Evolutionary conservation across 2,329 filamentous ascomycete genomes (phyloP).

Genomic region (Xylariaceae sp.): DNA sequence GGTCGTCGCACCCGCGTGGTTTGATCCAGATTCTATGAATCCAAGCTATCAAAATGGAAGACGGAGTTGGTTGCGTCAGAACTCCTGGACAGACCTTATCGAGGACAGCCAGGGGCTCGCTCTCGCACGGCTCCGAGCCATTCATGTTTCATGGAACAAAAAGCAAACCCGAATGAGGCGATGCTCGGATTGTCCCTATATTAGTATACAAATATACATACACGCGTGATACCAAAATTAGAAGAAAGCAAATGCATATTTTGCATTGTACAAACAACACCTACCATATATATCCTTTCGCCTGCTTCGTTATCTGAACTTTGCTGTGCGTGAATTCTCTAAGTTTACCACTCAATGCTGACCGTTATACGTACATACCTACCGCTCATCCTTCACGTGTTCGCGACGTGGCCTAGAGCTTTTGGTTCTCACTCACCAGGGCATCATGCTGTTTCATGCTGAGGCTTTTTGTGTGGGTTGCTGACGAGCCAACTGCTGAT

Average conservation of each 20-base stretch:
- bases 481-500: no score
- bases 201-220: constrained; percentile 3
- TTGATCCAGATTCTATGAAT: neutral
- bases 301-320: no score
- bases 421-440: no score
- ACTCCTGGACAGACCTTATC: neutral
- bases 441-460: no score
- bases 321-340: no score
- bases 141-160: neutral
- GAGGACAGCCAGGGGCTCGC: neutral
- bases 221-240: constrained; percentile 3
- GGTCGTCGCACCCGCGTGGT: neutral
- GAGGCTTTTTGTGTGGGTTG: no score
- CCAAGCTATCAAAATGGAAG: neutral
- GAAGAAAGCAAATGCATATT: neutral
- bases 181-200: constrained; percentile 13
- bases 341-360: no score
- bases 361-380: no score
- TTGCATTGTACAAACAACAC: neutral
- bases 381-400: no score
- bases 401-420: no score
- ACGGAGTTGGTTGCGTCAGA: neutral
- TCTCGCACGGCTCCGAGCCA: neutral
- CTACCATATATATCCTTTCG: no score
- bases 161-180: neutral